Evolutionary conservation across 2,329 filamentous ascomycete genomes (phyloP), one percentile per base, ranked within the genome.

Genomic region (Escovopsis sp.): DNA sequence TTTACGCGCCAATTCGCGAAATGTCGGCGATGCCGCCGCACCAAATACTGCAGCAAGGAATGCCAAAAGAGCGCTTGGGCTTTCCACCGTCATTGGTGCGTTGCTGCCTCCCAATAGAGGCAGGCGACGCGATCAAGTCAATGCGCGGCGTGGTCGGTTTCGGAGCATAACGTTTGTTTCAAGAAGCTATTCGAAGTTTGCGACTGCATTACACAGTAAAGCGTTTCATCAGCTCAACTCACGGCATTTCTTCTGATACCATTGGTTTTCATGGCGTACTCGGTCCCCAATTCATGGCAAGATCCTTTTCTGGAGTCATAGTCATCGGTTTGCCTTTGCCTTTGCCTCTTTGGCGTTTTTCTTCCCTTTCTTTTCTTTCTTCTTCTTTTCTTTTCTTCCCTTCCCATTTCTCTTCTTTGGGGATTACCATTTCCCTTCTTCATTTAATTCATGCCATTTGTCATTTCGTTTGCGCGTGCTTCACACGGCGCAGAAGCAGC

Each of bases 11-110:
- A 98, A 59, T 98, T 98, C 62, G 91, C 91, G 52, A 98, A 98
- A 66, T 98, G 91, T 66, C 81, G 91, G 51, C 81, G 91, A 50
- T 98, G 91, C 66, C 80, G 91, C 53, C 80, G 91, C 50, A 98
- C 91, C 48, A 98, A 98, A 63, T 95, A 95, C 68, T 98, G 91
- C 78, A 95, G 88, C 74, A 98, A 98, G 65, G 91, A 98, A 63
- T 98, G 91, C 64, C 91, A 98, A 66, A 96, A 96, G 70, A 93
- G 85, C 53, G 93, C 91, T 9, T 98, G 91, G 91, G 87, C 91
- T 26, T 96, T 87, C 64, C 91, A 98, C 60, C 80, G 91, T 47
- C 93, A 96, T 65, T 98, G 91, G 91, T 98, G 91, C 60, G 82
- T 91, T 45, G 80, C 82, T 46, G 84, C 84, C 40, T 67, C 72